Base-by-base conservation (phyloP, 116 monocot species). In the Zostera marina region DNA sequence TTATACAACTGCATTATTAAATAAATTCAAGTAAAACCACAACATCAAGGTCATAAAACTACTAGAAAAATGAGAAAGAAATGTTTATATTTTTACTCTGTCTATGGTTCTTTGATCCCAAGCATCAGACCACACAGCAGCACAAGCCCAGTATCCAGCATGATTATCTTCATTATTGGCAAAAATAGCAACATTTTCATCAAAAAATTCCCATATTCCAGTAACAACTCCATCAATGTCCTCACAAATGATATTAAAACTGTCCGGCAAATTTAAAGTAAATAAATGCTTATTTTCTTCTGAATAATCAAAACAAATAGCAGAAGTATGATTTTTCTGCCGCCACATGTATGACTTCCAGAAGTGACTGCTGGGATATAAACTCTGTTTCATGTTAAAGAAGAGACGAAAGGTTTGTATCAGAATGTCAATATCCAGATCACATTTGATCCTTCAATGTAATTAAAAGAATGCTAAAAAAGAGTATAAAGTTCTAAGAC, bases 71-170 rank as follows among this genome's bases (percentile, higher is more conserved):
- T 24, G 19, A 58, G 21, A 10, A 21, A 59, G 2, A 9, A 21
- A 41, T 9, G 8, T 12, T n/a, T 43, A 42, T 42, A 43, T 65
- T 84, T 84, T 81, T 82, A 96, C 96, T 67, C 89, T 85, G 53
- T 96, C 89, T 41, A 89, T 61, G 59, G 89, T 89, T 65, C 69
- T 71, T 66, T 74, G 65, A 53, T 96, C 85, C 96, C 96, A 96
- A 5, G 96, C 76, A 79, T 89, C 85, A 75, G 89, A 89, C 96
- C 96, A 96, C 4, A 73, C 69, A 67, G 77, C 75, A 76, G 96
- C 96, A 76, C 82, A 85, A 64, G 71, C 78, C 96, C 96, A 96
- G 62, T 96, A 96, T 12, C 70, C 85, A 66, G 51, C 47, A 70
- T 59, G 42, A 49, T 17, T 67, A 66, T 74, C 77, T 70, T 74